Evolutionary conservation across 2,329 filamentous ascomycete species (phyloP), one percentile per base, ranked within the genome.

Genomic region (Trichophyton rubrum): DNA sequence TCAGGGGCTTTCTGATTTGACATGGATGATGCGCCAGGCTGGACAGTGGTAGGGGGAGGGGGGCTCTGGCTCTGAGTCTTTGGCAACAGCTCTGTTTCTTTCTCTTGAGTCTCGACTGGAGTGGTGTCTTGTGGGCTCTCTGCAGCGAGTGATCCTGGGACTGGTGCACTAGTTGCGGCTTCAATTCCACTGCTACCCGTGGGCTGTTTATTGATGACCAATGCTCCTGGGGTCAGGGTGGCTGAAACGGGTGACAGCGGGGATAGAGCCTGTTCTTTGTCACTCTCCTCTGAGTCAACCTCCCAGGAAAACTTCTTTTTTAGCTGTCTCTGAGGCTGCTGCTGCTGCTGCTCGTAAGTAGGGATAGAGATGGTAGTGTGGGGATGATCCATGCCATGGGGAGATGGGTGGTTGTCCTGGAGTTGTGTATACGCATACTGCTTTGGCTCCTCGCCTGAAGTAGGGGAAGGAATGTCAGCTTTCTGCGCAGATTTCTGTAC

Each of bases 291-390:
- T 2, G 65, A 64, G 24, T 64, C 62, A 27, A 63, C 61, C 63
- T 78, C 75, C 75, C 75, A 78, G 1, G 75, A 78, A 58, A 78
- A 78, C 15, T 73, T 71, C 60, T 73, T 71, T 61, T 71, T 70
- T 13, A 63, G 17, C 5, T 33, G 49, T 22, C 13, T 20, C n/a
- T 33, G 11, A 30, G 49, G 27, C 24, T 20, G 27, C 11, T 30
- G 22, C 15, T 41, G 47, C 22, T 51, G 49, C 3, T 15, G 22
- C 11, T 33, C 27, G 13, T 27, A 53, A 30, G 27, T 7, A 30
- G 49, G 49, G 15, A 53, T 53, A 9, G 49, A 30, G 1, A 53
- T 22, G 22, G 49, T 53, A 13, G 49, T 27, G n/a, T 22, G 49
- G 8, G 49, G 49, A 53, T 22, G 22, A 13, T 30, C 3, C 8